phyloP scores from a whole-genome alignment of 768 basidiomycete genomes.

The Suillus alpinus region DNA sequence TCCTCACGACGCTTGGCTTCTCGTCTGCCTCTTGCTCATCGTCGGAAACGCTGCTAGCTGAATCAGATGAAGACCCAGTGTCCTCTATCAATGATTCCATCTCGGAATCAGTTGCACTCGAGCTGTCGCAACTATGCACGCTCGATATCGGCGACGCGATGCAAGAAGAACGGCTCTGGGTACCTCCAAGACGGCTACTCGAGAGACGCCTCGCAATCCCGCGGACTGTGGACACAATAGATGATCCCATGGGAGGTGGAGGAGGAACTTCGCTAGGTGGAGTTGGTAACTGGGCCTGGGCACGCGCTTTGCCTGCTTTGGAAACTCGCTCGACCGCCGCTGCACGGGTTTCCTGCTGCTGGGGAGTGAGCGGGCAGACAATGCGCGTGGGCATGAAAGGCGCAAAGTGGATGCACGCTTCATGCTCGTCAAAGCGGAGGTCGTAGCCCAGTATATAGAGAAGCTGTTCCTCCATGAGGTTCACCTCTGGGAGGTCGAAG shows the following conservation, averaged over 20 bases:
- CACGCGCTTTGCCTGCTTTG: constrained; percentile 52
- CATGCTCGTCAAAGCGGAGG: constrained; percentile 83
- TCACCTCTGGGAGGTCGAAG: constrained; percentile 80
- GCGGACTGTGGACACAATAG: constrained; percentile 54
- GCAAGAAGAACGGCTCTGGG: constrained; percentile 22
- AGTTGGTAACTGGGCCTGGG: constrained; percentile 44
- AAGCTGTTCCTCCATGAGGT: constrained; percentile 97
- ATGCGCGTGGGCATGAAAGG: constrained; percentile 52
- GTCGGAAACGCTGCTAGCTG: constrained; percentile 46
- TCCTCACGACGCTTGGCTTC: constrained; percentile 20
- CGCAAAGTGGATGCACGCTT: constrained; percentile 68
- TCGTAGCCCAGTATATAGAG: constrained; percentile 91
- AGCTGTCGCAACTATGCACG: constrained; percentile 42
- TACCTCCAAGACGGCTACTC: constrained; percentile 33
- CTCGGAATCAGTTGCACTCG: constrained; percentile 52
- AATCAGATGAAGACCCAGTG: constrained; percentile 54
- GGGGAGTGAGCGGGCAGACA: constrained; percentile 23
- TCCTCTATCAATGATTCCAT: constrained; percentile 65
- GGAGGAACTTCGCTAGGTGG: constrained; percentile 37
- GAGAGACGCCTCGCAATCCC: constrained; percentile 59
- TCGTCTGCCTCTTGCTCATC: constrained; percentile 34
- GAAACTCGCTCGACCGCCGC: constrained; percentile 54
- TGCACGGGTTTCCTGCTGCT: constrained; percentile 43
- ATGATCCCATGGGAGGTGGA: constrained; percentile 27
- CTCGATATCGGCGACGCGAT: constrained; percentile 32